Percentiles rank a stretch among this genome's conserved stretches.
Evolutionary conservation across 306 rosid species (phyloP).

Genomic region (Sechiopsis laciniata): DNA sequence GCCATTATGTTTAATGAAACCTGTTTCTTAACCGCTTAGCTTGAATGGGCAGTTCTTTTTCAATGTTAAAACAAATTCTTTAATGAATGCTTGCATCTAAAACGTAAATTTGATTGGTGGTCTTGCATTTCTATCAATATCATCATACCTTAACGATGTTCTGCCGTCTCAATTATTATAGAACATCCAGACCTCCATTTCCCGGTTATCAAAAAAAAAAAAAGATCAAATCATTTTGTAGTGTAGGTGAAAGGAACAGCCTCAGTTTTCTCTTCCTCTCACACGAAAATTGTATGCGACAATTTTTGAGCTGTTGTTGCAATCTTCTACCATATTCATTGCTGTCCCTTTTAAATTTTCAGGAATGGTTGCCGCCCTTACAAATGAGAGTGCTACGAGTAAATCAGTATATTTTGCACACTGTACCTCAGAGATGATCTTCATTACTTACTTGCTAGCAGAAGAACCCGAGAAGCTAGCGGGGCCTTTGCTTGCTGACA

Average conservation of each 20-base stretch:
- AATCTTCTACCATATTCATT: background rate
- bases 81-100: background rate
- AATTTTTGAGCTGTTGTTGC: background rate
- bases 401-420: constrained; percentile 90
- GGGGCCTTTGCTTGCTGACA: constrained; percentile 85
- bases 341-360: constrained; percentile 5
- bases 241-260: background rate
- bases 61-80: background rate
- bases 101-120: background rate
- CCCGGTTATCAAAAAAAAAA: no score
- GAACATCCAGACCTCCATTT: background rate
- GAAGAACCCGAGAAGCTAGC: constrained; percentile 93
- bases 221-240: background rate
- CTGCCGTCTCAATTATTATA: background rate
- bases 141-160: background rate
- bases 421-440: constrained; percentile 91
- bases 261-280: background rate
- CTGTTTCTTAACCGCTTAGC: background rate
- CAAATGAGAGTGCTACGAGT: constrained; percentile 95
- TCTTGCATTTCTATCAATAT: background rate
- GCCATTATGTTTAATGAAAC: no score
- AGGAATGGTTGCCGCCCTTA: constrained; percentile 96
- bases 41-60: background rate
- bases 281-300: background rate
- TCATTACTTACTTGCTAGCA: constrained; percentile 65